A percentile compares a stretch with the other conserved stretches of the same genome.
Evolutionary conservation across 1,284 basidiomycete genomes (phyloP).

Genomic region (Hymenochaete sp.): DNA sequence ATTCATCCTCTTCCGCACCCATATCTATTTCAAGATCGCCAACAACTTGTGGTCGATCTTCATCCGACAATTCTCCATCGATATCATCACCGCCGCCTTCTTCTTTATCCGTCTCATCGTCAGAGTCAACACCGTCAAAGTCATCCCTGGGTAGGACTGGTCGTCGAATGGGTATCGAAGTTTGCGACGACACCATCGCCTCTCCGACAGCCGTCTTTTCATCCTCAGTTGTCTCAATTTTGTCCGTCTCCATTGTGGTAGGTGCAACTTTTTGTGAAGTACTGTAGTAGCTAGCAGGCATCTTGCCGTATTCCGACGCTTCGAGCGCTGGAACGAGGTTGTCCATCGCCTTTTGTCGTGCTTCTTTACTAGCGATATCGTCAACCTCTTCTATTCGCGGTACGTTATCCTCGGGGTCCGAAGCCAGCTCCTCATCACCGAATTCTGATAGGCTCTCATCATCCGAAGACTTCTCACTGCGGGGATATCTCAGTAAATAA

Average conservation of each 20-base stretch:
- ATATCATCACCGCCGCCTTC: constrained; percentile 28
- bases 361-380: constrained; percentile 25
- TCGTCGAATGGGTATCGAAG: constrained; percentile 44
- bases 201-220: constrained; percentile 6
- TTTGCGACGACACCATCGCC: constrained; percentile 18
- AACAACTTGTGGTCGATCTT: constrained; percentile 69
- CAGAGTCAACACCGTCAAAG: constrained; percentile 80
- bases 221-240: constrained; percentile 12
- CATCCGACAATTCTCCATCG: constrained; percentile 57
- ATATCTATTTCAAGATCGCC: constrained; percentile 83
- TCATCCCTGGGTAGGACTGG: constrained; percentile 71
- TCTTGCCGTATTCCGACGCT: constrained; percentile 68
- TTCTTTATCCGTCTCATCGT: constrained; percentile 70
- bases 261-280: constrained; percentile 60
- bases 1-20: constrained; percentile 84
- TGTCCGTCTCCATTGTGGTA: constrained; percentile 39
- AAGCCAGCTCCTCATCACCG: constrained; percentile 36
- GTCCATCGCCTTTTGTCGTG: constrained; percentile 56
- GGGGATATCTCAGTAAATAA: constrained; percentile 7
- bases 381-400: constrained; percentile 25
- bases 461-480: constrained; percentile 54
- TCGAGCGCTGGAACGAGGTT: constrained; percentile 61
- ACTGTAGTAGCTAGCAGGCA: constrained; percentile 60
- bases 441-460: constrained; percentile 32
- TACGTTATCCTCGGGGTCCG: constrained; percentile 35